Base-by-base conservation (phyloP, 2,329 filamentous ascomycete genomes). In the Neospermospora avenae region DNA sequence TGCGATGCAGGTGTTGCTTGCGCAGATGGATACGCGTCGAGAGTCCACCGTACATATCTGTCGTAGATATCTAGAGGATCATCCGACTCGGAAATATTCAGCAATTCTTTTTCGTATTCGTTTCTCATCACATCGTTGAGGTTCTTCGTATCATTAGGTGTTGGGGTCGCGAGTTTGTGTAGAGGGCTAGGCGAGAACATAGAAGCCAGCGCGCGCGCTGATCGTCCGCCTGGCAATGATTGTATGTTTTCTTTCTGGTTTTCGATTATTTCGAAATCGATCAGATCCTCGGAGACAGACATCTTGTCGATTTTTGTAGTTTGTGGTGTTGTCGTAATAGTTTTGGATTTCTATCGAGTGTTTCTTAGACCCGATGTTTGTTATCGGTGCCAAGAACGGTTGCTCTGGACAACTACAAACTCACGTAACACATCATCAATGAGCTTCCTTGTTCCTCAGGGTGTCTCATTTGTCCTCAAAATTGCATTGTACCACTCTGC, bases 211-310 rank as follows among this genome's bases (percentile, higher is more conserved):
- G 95, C 93, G 77, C 87, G 90, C 48, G 93, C 95, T 42, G 93
- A 98, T 66, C 95, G 81, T 35, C 88, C 95, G 64, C 91, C 89
- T 16, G 93, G 93, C 13, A 99, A 82, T 22, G 92, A 87, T 75
- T 97, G 93, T 59, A 99, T 97, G 76, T 99, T 99, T 78, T 99
- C 95, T 77, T 99, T 99, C 70, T 97, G 93, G 49, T 84, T 85
- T 77, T 99, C 95, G 76, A 99, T 97, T 65, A 97, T 84, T 70
- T 96, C 90, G 78, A 99, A 98, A 77, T 86, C 78, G 72, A 88
- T 84, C 41, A 85, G 75, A 67, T 87, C 83, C 61, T 74, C 75
- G 42, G 74, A 72, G 66, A 69, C 77, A 77, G 85, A 85, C 69
- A 70, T 77, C 67, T 68, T 72, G 64, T 52, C 54, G 41, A 8